Percentiles rank a stretch among this genome's conserved stretches.
phyloP scores from a whole-genome alignment of 2,329 filamentous ascomycete genomes.

The Aspergillus fijiensis region DNA sequence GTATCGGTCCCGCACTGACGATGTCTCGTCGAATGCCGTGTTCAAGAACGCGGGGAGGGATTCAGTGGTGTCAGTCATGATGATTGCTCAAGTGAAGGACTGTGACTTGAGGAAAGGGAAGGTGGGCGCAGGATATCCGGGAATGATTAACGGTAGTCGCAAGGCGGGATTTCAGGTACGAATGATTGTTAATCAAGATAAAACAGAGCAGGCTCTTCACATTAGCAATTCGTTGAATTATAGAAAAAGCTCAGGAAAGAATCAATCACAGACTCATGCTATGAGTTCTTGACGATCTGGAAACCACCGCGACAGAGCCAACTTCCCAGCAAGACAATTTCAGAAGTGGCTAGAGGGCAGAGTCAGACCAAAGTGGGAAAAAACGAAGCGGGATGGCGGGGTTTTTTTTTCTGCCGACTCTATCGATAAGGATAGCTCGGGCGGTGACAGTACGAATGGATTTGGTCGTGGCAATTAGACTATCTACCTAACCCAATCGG shows the following conservation, averaged over 20 bases:
- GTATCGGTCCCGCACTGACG: constrained; percentile 31
- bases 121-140: neutral
- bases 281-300: neutral
- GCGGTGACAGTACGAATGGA: neutral
- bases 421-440: constrained; percentile 17
- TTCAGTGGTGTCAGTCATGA: constrained; percentile 28
- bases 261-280: neutral
- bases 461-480: constrained; percentile 8
- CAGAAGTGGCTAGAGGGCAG: neutral
- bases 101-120: neutral
- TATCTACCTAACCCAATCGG: neutral
- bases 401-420: constrained; percentile 12
- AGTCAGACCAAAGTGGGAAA: neutral
- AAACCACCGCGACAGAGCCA: neutral
- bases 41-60: constrained; percentile 32
- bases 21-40: constrained; percentile 32
- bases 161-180: neutral
- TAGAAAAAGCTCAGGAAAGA: neutral
- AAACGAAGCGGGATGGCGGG: neutral
- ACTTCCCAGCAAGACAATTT: neutral
- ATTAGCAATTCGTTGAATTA: neutral
- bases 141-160: neutral
- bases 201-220: neutral
- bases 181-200: neutral
- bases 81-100: neutral